These are phyloP conservation scores for Podaxis sp. DNA, from an alignment of 768 basidiomycete genomes.

Conservation along the genomic window DNA sequence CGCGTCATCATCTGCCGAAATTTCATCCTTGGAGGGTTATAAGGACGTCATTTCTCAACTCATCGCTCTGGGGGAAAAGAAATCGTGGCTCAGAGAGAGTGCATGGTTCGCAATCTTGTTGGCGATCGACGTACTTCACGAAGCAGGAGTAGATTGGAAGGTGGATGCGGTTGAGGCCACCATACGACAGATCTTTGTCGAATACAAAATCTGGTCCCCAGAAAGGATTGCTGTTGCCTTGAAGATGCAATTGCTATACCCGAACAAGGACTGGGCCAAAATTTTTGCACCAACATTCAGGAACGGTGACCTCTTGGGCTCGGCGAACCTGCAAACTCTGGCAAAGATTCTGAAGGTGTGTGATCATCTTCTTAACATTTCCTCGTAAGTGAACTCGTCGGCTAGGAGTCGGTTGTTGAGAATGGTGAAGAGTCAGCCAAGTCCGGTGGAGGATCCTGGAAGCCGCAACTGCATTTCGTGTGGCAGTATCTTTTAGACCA, in stretches of 20 bases:
- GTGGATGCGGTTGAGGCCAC: slow-evolving; percentile 54
- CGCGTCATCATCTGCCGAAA: slow-evolving; percentile 49
- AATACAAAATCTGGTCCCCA: slow-evolving; percentile 69
- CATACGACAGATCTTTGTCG: slow-evolving; percentile 52
- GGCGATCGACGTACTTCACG: slow-evolving; percentile 59
- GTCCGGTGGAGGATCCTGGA: slow-evolving; percentile 66
- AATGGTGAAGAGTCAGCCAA: slow-evolving; percentile 54
- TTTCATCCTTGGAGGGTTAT: slow-evolving; percentile 62
- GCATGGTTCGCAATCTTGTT: slow-evolving; percentile 82
- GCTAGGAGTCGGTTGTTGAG: slow-evolving; percentile 57
- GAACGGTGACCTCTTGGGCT: slow-evolving; percentile 63
- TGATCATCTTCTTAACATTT: slow-evolving; percentile 1
- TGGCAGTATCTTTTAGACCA: slow-evolving; percentile 85
- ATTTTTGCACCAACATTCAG: slow-evolving; percentile 76
- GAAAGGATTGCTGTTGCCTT: slow-evolving; percentile 86
- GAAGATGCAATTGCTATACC: slow-evolving; percentile 60
- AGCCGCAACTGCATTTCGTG: slow-evolving; percentile 87
- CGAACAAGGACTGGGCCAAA: slow-evolving; percentile 66
- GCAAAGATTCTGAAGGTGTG: slow-evolving; percentile 81
- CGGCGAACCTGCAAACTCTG: slow-evolving; percentile 69
- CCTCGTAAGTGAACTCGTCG: slow-evolving; percentile 13
- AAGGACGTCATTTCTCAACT: slow-evolving; percentile 58
- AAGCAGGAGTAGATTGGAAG: slow-evolving; percentile 70
- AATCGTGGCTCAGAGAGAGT: slow-evolving; percentile 89
- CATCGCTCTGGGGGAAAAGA: slow-evolving; percentile 71